Base-by-base conservation (phyloP, 495 filamentous ascomycete species). In the Pyrenopolyporus hunteri region DNA sequence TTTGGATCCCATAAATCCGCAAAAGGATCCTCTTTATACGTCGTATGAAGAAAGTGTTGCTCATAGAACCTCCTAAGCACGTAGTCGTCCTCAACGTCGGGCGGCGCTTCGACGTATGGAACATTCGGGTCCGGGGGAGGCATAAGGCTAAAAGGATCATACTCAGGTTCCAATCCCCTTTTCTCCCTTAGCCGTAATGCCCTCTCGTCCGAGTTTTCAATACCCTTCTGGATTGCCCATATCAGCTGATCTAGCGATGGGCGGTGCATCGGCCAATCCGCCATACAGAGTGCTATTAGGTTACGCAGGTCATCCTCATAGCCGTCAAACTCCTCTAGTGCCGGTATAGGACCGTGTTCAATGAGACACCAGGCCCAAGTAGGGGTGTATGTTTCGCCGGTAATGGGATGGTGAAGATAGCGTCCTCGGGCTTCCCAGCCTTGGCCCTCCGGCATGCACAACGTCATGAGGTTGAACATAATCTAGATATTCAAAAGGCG, bases 381-480 rank as follows among this genome's bases (percentile, higher is more conserved):
- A 6, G 23, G 0, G 16, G 23, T 22, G 11, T 22, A 42, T 22
- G 11, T 22, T 1, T 16, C 19, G 43, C 19, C 8, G 43, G 17
- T 26, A 17, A 10, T 26, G n/a, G n/a, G n/a, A n/a, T n/a, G n/a
- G n/a, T n/a, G n/a, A n/a, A n/a, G n/a, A n/a, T n/a, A n/a, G n/a
- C n/a, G n/a, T n/a, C n/a, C 8, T 17, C 14, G 28, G 9, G 43
- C 1, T 4, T 29, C 14, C 43, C 23, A 17, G 2, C 4, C 10
- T 1, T 3, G 8, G 16, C 13, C 0, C 4, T 4, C 0, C 29
- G 57, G 1, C 53, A 48, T 6, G 8, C 8, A n/a, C 13, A 60
- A 26, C 11, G 57, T 52, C 1, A 60, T 4, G 26, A 60, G 57
- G 25, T 60, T 47, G 17, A 53, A 26, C 57, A 60, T 60, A 3